Percentiles rank a stretch among this genome's conserved stretches.
Conservation (phyloP, 192 early-diverging fungal genomes). For the Backusella morwellensis region DNA sequence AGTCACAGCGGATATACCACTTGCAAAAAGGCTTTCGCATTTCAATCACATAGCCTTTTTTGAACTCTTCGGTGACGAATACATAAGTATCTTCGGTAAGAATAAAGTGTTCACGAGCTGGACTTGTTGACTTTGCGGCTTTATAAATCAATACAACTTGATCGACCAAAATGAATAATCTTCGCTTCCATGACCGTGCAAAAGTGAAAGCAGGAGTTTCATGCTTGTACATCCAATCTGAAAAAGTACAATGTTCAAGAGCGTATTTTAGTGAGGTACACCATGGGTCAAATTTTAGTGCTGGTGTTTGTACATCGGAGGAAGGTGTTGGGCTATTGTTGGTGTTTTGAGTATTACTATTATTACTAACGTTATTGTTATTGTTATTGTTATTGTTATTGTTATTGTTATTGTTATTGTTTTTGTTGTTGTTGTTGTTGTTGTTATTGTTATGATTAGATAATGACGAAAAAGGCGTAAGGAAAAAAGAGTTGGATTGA, state of each 20-base stretch:
- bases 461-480: constrained; percentile 3
- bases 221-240: constrained; percentile 22
- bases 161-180: constrained; percentile 21
- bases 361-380: neutral
- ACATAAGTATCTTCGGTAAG: constrained; percentile 31
- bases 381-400: neutral
- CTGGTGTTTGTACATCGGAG: neutral
- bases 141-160: constrained; percentile 27
- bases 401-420: neutral
- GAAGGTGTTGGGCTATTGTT: neutral
- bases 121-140: constrained; percentile 17
- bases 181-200: constrained; percentile 30
- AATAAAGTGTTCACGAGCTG: constrained; percentile 22
- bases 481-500: neutral
- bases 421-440: neutral
- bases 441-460: neutral
- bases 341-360: neutral
- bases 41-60: constrained; percentile 33
- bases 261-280: constrained; percentile 24
- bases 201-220: constrained; percentile 25
- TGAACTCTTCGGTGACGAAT: constrained; percentile 38
- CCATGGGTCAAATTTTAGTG: constrained; percentile 19
- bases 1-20: constrained; percentile 31
- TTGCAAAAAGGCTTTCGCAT: constrained; percentile 26
- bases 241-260: constrained; percentile 6